Conservation (phyloP, 257 asterid genomes). For the Parsonsia alboflavescens region DNA sequence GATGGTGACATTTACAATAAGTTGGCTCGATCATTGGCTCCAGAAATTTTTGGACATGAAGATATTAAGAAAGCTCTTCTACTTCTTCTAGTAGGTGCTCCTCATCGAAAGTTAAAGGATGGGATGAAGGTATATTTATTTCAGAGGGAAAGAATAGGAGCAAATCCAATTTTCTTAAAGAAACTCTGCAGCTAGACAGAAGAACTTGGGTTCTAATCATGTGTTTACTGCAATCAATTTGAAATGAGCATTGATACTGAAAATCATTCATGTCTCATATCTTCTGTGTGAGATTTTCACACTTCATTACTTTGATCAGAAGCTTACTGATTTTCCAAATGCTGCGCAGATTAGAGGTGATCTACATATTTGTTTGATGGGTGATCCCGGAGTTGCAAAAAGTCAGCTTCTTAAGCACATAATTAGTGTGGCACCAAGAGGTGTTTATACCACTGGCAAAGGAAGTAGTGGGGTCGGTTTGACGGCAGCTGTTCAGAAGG, state of each 20-base stretch:
- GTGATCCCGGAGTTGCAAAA: constrained; percentile 99
- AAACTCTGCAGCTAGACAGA: background rate
- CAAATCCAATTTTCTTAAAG: background rate
- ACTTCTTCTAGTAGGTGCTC: constrained; percentile 96
- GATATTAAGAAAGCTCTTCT: constrained; percentile 93
- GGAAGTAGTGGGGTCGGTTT: constrained; percentile 99
- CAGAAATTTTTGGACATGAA: constrained; percentile 92
- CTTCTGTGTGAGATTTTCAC: background rate
- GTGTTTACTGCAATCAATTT: background rate
- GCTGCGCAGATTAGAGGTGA: constrained; percentile 74
- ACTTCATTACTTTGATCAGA: background rate
- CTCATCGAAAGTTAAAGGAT: constrained; percentile 88
- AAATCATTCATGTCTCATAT: background rate
- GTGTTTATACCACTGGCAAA: constrained; percentile 91
- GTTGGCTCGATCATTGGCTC: constrained; percentile 81
- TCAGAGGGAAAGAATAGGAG: background rate
- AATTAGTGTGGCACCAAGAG: constrained; percentile 94
- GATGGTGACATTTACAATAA: constrained; percentile 89
- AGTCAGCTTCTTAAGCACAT: constrained; percentile 98
- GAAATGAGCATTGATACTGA: background rate
- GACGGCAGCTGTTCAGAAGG: constrained; percentile 98
- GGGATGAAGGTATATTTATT: constrained; percentile 76
- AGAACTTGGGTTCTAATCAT: background rate
- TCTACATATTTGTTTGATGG: constrained; percentile 77
- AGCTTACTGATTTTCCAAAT: background rate